Evolutionary conservation across 1,284 basidiomycete genomes (phyloP), one percentile per base, ranked within the genome.

Genomic region (Austroboletus olivaceoglutinosus): DNA sequence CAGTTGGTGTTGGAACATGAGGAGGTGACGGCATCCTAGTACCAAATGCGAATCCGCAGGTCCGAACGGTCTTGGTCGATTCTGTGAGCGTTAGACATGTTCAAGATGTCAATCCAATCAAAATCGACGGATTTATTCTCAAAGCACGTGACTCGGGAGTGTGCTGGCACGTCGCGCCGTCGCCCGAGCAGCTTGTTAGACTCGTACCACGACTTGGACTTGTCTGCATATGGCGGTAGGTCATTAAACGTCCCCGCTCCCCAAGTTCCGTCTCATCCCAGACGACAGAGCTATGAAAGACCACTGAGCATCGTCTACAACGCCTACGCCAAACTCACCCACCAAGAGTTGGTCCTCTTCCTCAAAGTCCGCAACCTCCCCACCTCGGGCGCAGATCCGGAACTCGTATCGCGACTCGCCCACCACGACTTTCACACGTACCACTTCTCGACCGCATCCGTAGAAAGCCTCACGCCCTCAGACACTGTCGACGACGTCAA

Each of bases 361-460:
- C 81, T 86, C 65, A 79, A 81, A 70, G 76, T 84, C 45, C 80
- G 88, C 54, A 81, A 76, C 48, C 72, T 91, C 12, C 80, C 85
- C 42, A 80, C 76, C 0, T 70, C 76, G 15, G 88, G 87, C 38
- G 73, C 78, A 40, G 73, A 83, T 55, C 47, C 62, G 44, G 86
- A 88, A 49, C 80, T 89, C 31, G 83, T 82, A 34, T 77, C 78
- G 12, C 76, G 86, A 22, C 77, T 91, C 19, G 79, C 84, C 4
- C 80, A 86, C 50, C 80, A 87, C 62, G 88, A 91, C 65, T 69
- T 86, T 47, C 80, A 85, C 58, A 80, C 77, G 15, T 90, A 89
- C 64, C 76, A 83, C 58, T 82, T 86, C 57, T 78, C 80, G 10
- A 65, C 62, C 1, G 52, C 58, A 3, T 62, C 65, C 3, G 52